phyloP scores from a whole-genome alignment of 371 early-diverging fungal genomes.

The Apophysomyces variabilis region DNA sequence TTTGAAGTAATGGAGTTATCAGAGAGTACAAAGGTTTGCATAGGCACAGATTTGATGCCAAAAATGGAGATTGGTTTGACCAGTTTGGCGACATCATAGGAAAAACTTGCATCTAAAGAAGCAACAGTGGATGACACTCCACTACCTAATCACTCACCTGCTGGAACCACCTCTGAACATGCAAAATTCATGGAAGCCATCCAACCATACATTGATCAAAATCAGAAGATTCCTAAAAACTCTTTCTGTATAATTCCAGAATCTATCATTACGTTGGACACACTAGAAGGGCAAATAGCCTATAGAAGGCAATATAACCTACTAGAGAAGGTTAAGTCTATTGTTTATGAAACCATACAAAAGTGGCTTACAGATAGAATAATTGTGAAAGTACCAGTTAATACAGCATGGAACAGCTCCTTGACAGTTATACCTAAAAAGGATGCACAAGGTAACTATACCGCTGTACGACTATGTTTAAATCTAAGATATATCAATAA shows the following conservation, averaged over 20 bases:
- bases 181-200: too few relatives aligned
- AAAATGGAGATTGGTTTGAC: background rate
- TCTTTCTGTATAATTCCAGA: too few relatives aligned
- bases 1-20: too few relatives aligned
- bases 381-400: background rate
- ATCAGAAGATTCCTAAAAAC: too few relatives aligned
- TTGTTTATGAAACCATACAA: background rate
- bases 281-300: background rate
- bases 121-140: background rate
- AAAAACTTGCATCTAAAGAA: background rate
- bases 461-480: constrained; percentile 14
- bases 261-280: background rate
- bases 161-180: too few relatives aligned
- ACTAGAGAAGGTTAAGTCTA: background rate
- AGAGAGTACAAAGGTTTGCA: too few relatives aligned
- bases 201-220: too few relatives aligned
- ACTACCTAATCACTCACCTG: too few relatives aligned
- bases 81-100: background rate
- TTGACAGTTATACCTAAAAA: constrained; percentile 27
- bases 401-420: constrained; percentile 14
- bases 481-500: constrained; percentile 23
- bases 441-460: constrained; percentile 19
- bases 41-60: too few relatives aligned
- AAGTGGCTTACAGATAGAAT: background rate
- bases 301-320: too few relatives aligned